Conservation (phyloP, 2,329 filamentous ascomycete species). For the Rutstroemia sp. region DNA sequence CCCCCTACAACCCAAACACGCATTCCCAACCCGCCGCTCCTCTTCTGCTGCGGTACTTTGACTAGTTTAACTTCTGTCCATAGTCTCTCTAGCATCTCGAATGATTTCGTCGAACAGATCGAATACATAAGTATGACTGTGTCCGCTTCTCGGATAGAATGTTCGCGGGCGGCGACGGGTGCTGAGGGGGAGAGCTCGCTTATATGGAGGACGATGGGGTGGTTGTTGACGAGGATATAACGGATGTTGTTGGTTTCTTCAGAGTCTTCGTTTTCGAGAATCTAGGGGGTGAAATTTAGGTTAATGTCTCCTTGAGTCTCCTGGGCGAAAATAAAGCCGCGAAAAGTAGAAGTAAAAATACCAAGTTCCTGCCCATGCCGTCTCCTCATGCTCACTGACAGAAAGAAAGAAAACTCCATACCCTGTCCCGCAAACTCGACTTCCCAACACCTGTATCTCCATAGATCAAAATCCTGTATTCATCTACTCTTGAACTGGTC, state of each 20-base stretch:
- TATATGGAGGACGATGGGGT: not conserved
- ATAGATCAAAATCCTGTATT: not conserved
- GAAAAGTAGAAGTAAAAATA: not conserved
- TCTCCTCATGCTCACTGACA: not conserved
- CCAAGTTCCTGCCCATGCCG: not conserved
- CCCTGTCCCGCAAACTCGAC: not conserved
- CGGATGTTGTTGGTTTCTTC: too few species aligned
- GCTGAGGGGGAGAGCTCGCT: not conserved
- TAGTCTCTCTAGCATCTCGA: not conserved
- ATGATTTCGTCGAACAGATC: not conserved
- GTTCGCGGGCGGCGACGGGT: not conserved
- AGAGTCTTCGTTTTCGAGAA: too few species aligned
- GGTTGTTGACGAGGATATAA: not conserved
- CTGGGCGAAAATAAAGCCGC: not conserved
- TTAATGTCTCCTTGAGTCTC: too few species aligned
- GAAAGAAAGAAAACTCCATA: not conserved
- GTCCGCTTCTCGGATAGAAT: not conserved
- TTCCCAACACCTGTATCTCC: not conserved
- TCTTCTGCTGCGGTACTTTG: not conserved
- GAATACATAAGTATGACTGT: constrained; percentile 1
- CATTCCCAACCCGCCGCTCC: not conserved
- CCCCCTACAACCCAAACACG: not conserved
- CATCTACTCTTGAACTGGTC: not conserved
- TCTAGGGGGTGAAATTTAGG: too few species aligned
- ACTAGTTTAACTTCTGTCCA: not conserved